Evolutionary conservation across 441 rosid species (phyloP), one percentile per base, ranked within the genome.

Genomic region (Erysimum pusillum): DNA sequence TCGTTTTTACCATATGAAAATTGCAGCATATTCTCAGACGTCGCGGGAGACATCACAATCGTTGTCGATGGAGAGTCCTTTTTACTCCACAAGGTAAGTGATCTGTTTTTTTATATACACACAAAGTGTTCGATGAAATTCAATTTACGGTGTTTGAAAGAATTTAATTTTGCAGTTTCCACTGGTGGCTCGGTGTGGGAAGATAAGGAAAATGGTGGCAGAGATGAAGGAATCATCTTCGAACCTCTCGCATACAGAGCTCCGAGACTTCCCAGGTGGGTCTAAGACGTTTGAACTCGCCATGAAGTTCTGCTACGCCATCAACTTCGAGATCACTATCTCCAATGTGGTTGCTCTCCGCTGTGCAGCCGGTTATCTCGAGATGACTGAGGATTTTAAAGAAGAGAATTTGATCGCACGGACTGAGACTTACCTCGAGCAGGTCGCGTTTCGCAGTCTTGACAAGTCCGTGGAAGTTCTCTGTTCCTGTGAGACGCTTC

Each of bases 301-400:
- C 0, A 92, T 88, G 0, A 89, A 89, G 41, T 91, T 91, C 77
- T 91, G 94, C 76, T 91, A 91, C 32, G 89, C 94, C 2, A 85
- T 91, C 58, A 91, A 91, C 86, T 91, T 91, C 22, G 97, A 91
- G 71, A 89, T 89, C 79, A 91, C 91, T 0, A 90, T 91, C 38
- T 84, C 90, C 53, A 91, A 91, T 63, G 88, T 88, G 11, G 92
- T 90, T 0, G 87, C 92, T 65, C 89, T 91, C 46, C 88, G 78
- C 9, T 91, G 97, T n/a, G 90, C 94, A 0, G 91, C 90, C 0
- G 90, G 84, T 72, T 89, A 82, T 74, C 91, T 91, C 5, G 84
- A 88, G 51, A 91, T 91, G 97, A 88, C 89, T 0, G 90, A 89
- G 65, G 72, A 67, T 2, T 88, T 85, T 67, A 88, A 89, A 71